phyloP scores from a whole-genome alignment of 2,329 filamentous ascomycete species.

The Parascedosporium putredinis region DNA sequence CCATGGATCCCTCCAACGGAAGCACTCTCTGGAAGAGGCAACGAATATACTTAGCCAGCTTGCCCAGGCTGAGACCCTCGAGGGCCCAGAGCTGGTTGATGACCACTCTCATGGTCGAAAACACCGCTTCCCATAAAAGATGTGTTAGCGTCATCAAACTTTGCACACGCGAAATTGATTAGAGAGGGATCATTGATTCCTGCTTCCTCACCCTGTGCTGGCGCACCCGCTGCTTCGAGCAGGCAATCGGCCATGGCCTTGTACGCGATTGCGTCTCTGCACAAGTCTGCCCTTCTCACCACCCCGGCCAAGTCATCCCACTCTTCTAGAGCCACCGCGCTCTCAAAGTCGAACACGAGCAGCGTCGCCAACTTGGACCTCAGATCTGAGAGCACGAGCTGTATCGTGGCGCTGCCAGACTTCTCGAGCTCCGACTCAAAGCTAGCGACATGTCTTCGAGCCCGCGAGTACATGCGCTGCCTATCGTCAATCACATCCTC shows the following conservation, averaged over 20 bases:
- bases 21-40: slow-evolving; percentile 64
- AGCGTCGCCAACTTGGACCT: slow-evolving; percentile 53
- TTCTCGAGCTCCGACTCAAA: slow-evolving; percentile 35
- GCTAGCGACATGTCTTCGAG: slow-evolving; percentile 47
- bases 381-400: slow-evolving; percentile 32
- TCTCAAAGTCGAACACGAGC: slow-evolving; percentile 71
- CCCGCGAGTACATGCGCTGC: slow-evolving; percentile 50
- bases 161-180: too few species aligned
- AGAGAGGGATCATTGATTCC: too few species aligned
- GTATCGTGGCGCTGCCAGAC: background rate
- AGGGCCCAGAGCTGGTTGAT: slow-evolving; percentile 57
- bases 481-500: slow-evolving; percentile 39
- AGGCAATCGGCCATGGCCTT: slow-evolving; percentile 59
- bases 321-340: slow-evolving; percentile 51
- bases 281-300: slow-evolving; percentile 39
- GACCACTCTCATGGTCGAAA: slow-evolving; percentile 50
- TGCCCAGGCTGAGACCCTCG: slow-evolving; percentile 42
- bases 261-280: slow-evolving; percentile 34
- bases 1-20: slow-evolving; percentile 41
- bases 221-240: slow-evolving; percentile 37
- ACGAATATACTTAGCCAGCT: slow-evolving; percentile 66
- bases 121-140: slow-evolving; percentile 31
- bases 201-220: slow-evolving; percentile 41
- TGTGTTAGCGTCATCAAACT: background rate
- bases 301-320: slow-evolving; percentile 58